phyloP scores from a whole-genome alignment of 495 filamentous ascomycete species.

The Neurospora hispaniola region DNA sequence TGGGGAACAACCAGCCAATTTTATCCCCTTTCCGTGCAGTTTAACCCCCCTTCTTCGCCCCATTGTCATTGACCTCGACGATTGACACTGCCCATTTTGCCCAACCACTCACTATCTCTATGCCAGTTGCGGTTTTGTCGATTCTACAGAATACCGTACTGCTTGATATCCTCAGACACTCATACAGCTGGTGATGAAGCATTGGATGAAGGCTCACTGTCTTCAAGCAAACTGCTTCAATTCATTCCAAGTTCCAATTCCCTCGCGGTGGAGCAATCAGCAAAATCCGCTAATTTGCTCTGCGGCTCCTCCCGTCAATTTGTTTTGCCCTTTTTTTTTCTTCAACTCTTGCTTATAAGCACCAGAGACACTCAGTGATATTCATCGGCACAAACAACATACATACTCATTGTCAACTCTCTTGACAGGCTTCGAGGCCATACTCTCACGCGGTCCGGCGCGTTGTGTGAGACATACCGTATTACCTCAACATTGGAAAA shows the following conservation, averaged over 20 bases:
- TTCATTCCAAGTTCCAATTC: not conserved
- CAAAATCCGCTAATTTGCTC: not conserved
- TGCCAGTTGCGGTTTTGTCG: not conserved
- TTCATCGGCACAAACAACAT: not conserved
- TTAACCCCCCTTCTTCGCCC: not conserved
- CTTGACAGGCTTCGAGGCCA: not conserved
- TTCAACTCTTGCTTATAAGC: not conserved
- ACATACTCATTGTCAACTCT: not conserved
- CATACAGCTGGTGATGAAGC: not conserved
- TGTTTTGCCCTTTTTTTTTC: not conserved
- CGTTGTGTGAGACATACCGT: not conserved
- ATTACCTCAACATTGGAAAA: not conserved
- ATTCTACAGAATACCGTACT: no score
- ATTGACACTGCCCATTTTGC: not conserved
- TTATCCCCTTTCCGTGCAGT: not conserved
- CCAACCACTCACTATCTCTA: not conserved
- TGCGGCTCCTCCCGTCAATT: not conserved
- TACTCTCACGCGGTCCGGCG: not conserved
- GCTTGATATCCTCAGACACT: no score
- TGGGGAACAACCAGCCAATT: not conserved
- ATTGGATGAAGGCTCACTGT: not conserved
- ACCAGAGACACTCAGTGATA: not conserved
- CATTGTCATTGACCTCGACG: not conserved
- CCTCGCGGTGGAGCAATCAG: not conserved
- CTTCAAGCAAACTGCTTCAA: not conserved